Base-by-base conservation (phyloP, 257 asterid genomes). In the Capsicum pubescens region DNA sequence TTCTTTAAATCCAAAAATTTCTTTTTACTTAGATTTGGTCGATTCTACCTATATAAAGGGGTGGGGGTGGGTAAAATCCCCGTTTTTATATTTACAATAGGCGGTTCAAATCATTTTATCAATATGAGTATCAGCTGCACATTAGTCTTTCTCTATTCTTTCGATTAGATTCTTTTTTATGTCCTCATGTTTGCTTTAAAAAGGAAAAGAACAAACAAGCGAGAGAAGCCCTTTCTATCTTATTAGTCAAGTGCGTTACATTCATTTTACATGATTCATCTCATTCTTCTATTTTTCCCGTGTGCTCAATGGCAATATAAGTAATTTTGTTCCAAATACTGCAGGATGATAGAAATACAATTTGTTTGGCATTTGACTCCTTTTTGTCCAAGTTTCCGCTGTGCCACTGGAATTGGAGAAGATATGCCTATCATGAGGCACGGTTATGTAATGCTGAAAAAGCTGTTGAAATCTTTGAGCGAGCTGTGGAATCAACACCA, bases 371-470 rank as follows among this genome's bases (percentile, higher is more conserved):
- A 59, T 95, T 93, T 87, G 97, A 93, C 79, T 85, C 94, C 71
- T 89, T 95, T 89, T 87, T 95, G 91, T 89, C 91, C 44, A 89
- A 79, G 70, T 95, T 90, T 88, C 99, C 97, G 32, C 84, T 94
- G 90, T 95, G 99, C 88, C 97, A 95, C 83, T 93, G 98, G 97
- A 93, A 92, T 82, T 89, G 97, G 96, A 91, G 87, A 69, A 91
- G 89, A 87, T 95, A 93, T 91, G 97, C 97, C 67, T 80, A 90
- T 89, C 94, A 87, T 83, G 87, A 86, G 87, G 91, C 92, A 64
- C 92, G 93, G 85, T 84, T 91, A 67, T 88, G 93, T 74, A 86
- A 89, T 87, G 86, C 90, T 84, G 85, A 83, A 56, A 93, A 91
- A 87, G 98, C 97, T 84, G 89, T 91, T 89, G 89, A 90, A 86